Conservation (phyloP, 2,329 filamentous ascomycete genomes). For the Geosmithia morbida region DNA sequence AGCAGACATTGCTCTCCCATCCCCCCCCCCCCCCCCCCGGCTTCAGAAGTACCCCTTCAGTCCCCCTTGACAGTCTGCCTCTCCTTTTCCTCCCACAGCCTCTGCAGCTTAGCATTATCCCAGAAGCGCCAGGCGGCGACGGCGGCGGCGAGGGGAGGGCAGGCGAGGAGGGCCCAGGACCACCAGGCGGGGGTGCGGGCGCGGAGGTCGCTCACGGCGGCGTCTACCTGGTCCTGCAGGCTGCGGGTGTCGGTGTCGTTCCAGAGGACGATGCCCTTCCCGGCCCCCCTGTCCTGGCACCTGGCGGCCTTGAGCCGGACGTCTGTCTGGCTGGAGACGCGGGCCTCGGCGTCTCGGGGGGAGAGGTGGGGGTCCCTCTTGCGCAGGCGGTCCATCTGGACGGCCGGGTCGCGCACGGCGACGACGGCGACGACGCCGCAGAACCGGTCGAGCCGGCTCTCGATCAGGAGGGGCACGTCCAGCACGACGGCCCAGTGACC, state of each 20-base stretch:
- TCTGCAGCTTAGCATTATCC: constrained; percentile 56
- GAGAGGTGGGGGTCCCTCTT: constrained; percentile 65
- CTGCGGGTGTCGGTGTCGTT: constrained; percentile 69
- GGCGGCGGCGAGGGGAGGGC: constrained; percentile 59
- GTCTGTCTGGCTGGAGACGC: constrained; percentile 77
- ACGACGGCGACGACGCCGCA: constrained; percentile 83
- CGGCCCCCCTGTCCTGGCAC: constrained; percentile 48
- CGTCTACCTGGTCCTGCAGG: constrained; percentile 50
- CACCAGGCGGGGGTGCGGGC: constrained; percentile 64
- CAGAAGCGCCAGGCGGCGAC: constrained; percentile 59
- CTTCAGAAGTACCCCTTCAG: not conserved
- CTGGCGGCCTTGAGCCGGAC: constrained; percentile 70
- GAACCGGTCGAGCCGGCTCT: constrained; percentile 70
- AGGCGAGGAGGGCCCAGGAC: constrained; percentile 55
- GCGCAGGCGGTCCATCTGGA: constrained; percentile 70
- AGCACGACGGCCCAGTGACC: constrained; percentile 84
- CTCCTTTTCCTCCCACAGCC: constrained; percentile 51
- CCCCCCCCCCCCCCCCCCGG: too few relatives aligned
- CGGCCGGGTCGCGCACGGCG: constrained; percentile 60
- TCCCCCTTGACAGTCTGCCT: constrained; percentile 17
- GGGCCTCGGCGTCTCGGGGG: constrained; percentile 74
- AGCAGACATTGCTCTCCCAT: too few relatives aligned
- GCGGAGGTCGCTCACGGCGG: constrained; percentile 49
- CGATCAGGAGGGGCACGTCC: constrained; percentile 85
- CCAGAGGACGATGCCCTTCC: constrained; percentile 70